Evolutionary conservation across 2,329 filamentous ascomycete genomes (phyloP).

Genomic region (Venturia pyrina): DNA sequence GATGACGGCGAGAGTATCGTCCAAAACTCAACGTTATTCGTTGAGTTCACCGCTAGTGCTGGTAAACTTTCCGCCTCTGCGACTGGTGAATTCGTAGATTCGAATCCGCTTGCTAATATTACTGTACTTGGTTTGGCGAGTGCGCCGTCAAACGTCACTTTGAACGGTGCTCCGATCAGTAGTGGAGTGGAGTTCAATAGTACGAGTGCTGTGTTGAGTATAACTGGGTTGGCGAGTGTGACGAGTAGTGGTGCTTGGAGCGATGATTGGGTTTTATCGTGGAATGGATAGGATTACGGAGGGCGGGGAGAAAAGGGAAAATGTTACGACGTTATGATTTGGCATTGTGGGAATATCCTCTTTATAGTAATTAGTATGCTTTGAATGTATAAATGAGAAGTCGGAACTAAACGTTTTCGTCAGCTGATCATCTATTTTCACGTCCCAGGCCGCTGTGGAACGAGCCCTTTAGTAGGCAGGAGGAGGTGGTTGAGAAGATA

Average conservation of each 20-base stretch:
- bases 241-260: conserved; percentile 49
- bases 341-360: too few species aligned
- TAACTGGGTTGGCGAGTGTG: conserved; percentile 40
- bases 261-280: conserved; percentile 46
- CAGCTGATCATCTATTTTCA: too few species aligned
- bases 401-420: too few species aligned
- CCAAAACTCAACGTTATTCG: conserved; percentile 45
- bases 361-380: too few species aligned
- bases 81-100: conserved; percentile 44
- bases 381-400: too few species aligned
- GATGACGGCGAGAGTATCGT: conserved; percentile 63
- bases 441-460: too few species aligned
- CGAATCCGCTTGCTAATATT: conserved; percentile 50
- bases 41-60: conserved; percentile 38
- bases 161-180: conserved; percentile 41
- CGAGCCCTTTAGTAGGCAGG: too few species aligned
- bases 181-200: conserved; percentile 40
- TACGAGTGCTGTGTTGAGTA: conserved; percentile 37
- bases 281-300: conserved; percentile 23
- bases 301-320: neutral
- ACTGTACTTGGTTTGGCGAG: conserved; percentile 49
- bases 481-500: too few species aligned
- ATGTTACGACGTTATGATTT: neutral
- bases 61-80: conserved; percentile 39
- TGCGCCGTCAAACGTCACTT: conserved; percentile 31